These are phyloP conservation scores for Teratosphaeria gauchensis DNA, from an alignment of 2,329 filamentous ascomycete species.

Conservation along the genomic window DNA sequence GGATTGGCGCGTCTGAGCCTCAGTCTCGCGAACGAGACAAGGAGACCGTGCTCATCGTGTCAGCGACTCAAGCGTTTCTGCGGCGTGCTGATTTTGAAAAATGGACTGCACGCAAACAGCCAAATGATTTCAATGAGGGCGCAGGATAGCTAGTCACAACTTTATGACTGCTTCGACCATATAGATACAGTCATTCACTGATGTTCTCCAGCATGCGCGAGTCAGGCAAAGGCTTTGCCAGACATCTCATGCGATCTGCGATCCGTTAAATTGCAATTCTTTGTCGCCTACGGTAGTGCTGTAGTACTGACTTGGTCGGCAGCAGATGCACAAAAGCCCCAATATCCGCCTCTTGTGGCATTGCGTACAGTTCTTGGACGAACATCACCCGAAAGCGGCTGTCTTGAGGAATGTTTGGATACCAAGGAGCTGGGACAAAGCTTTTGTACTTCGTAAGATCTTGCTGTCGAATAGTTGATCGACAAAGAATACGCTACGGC, in stretches of 20 bases:
- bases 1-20: neutral
- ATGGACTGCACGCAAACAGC: too few species aligned
- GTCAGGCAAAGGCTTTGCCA: neutral
- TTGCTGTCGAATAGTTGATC: conserved; percentile 2
- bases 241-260: neutral
- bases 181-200: too few species aligned
- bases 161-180: too few species aligned
- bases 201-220: too few species aligned
- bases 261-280: neutral
- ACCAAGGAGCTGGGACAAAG: conserved; percentile 3
- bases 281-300: neutral
- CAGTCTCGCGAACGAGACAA: neutral
- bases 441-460: conserved; percentile 10
- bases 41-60: neutral
- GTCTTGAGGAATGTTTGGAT: conserved; percentile 11
- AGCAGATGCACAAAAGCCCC: neutral
- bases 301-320: neutral
- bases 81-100: too few species aligned
- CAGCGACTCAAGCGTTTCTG: neutral
- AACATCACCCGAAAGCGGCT: neutral
- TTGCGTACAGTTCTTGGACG: neutral
- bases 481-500: conserved; percentile 4
- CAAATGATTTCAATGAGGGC: too few species aligned
- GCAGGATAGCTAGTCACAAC: too few species aligned
- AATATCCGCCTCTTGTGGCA: neutral